A percentile compares a stretch with the other conserved stretches of the same genome.
These are phyloP conservation scores for Jackrogersella multiformis DNA, from an alignment of 495 filamentous ascomycete genomes.

Conservation along the genomic window DNA sequence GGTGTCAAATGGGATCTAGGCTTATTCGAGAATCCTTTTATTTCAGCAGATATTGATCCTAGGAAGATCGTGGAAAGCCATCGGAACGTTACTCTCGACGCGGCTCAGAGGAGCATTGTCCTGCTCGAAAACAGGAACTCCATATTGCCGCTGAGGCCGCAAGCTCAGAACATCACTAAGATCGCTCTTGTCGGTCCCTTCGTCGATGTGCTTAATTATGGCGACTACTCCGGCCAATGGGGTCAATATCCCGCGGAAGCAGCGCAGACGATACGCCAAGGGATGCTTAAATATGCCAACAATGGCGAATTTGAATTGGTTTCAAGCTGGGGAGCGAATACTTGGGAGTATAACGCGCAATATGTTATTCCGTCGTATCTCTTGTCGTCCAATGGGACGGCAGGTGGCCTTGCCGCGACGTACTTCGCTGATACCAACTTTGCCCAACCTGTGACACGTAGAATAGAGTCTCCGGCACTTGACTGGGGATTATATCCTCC, in stretches of 20 bases:
- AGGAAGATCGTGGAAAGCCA: conserved; percentile 45
- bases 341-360: conserved; percentile 55
- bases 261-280: conserved; percentile 54
- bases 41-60: conserved; percentile 46
- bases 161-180: conserved; percentile 43
- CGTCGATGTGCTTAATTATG: conserved; percentile 55
- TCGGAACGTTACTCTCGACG: conserved; percentile 47
- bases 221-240: conserved; percentile 52
- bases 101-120: conserved; percentile 51
- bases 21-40: conserved; percentile 50
- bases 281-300: conserved; percentile 45
- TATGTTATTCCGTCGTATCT: conserved; percentile 54
- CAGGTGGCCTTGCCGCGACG: conserved; percentile 50
- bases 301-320: conserved; percentile 44
- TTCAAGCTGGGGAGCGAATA: conserved; percentile 55
- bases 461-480: conserved; percentile 49
- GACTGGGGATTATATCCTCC: conserved; percentile 57
- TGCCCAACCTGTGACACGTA: conserved; percentile 40
- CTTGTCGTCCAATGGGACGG: conserved; percentile 47
- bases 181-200: conserved; percentile 56
- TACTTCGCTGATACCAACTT: conserved; percentile 55
- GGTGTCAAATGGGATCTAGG: conserved; percentile 54
- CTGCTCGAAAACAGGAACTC: conserved; percentile 53
- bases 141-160: conserved; percentile 48
- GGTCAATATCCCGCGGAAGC: conserved; percentile 52